Conservation (phyloP, 1,284 basidiomycete species). For the Malassezia vespertilionis region DNA sequence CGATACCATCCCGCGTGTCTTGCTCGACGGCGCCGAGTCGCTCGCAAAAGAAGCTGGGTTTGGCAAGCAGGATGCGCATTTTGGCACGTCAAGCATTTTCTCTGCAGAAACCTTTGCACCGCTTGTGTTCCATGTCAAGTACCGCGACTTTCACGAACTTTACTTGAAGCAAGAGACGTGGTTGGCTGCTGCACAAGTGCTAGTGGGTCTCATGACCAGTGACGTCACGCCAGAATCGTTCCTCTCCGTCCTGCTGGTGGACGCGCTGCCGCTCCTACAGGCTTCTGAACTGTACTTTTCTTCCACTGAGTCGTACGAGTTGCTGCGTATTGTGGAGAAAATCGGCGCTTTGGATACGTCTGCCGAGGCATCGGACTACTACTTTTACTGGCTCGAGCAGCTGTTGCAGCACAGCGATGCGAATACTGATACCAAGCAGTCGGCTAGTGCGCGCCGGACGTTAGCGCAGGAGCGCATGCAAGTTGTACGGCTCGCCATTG, state of each 20-base stretch:
- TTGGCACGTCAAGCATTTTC: slow-evolving; percentile 20
- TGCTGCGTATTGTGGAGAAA: slow-evolving; percentile 37
- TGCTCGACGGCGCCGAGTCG: slow-evolving; percentile 19
- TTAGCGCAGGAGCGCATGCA: slow-evolving; percentile 14
- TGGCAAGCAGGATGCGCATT: background rate
- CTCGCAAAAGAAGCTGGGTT: slow-evolving; percentile 1
- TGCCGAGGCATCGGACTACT: slow-evolving; percentile 28
- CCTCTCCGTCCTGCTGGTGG: slow-evolving; percentile 37
- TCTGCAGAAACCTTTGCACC: slow-evolving; percentile 21
- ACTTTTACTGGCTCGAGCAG: slow-evolving; percentile 28
- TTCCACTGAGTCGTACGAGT: slow-evolving; percentile 31
- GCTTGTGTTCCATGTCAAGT: slow-evolving; percentile 38
- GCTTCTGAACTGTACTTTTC: slow-evolving; percentile 24
- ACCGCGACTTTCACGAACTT: slow-evolving; percentile 38
- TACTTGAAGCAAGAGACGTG: slow-evolving; percentile 23
- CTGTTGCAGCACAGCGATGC: slow-evolving; percentile 20
- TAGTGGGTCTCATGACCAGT: slow-evolving; percentile 37
- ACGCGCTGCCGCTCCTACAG: slow-evolving; percentile 36
- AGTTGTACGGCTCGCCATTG: slow-evolving; percentile 11
- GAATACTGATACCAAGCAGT: too few species aligned
- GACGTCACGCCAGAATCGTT: slow-evolving; percentile 38
- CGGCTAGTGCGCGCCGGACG: background rate
- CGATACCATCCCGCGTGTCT: slow-evolving; percentile 34
- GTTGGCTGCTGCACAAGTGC: slow-evolving; percentile 27
- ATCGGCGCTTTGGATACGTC: slow-evolving; percentile 21